A percentile compares a stretch with the other conserved stretches of the same genome.
Evolutionary conservation across 352 stramenopile species (phyloP).

Genomic region (Phytophthora cajani): DNA sequence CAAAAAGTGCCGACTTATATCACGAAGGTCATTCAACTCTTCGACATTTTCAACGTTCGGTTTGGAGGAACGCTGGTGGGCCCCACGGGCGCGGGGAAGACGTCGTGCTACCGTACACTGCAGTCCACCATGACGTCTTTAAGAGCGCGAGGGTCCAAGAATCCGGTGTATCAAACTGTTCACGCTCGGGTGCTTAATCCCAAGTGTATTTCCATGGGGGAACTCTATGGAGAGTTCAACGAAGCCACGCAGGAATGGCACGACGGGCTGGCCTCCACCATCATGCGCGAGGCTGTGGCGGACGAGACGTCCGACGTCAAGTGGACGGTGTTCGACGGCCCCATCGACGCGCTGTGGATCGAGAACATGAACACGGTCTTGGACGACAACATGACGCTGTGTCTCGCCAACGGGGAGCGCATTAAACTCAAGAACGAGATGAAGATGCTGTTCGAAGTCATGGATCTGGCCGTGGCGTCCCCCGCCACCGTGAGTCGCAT

Average conservation of each 20-base stretch:
- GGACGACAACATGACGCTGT: slow-evolving; percentile 96
- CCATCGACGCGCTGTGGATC: slow-evolving; percentile 96
- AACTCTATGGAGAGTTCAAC: slow-evolving; percentile 89
- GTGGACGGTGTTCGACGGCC: slow-evolving; percentile 95
- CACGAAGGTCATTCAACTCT: slow-evolving; percentile 94
- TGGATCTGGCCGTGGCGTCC: slow-evolving; percentile 92
- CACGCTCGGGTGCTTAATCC: slow-evolving; percentile 78
- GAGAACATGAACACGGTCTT: slow-evolving; percentile 97
- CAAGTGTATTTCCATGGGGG: slow-evolving; percentile 87
- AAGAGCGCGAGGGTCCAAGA: slow-evolving; percentile 58
- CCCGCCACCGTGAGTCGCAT: slow-evolving; percentile 89
- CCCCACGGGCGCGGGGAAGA: slow-evolving; percentile 86
- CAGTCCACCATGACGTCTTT: slow-evolving; percentile 89
- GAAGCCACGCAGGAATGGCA: slow-evolving; percentile 92
- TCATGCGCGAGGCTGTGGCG: slow-evolving; percentile 78
- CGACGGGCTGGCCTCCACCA: slow-evolving; percentile 80
- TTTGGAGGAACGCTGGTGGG: slow-evolving; percentile 92
- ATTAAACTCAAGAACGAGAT: slow-evolving; percentile 92
- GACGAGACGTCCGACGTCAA: slow-evolving; percentile 72
- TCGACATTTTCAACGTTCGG: slow-evolving; percentile 95
- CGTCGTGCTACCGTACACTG: slow-evolving; percentile 89
- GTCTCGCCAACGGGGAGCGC: slow-evolving; percentile 92
- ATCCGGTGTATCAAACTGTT: slow-evolving; percentile 86
- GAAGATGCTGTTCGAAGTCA: slow-evolving; percentile 95
- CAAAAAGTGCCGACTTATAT: slow-evolving; percentile 85